Conservation (phyloP, 345 rosid genomes). For the Chamaenerion angustifolium region DNA sequence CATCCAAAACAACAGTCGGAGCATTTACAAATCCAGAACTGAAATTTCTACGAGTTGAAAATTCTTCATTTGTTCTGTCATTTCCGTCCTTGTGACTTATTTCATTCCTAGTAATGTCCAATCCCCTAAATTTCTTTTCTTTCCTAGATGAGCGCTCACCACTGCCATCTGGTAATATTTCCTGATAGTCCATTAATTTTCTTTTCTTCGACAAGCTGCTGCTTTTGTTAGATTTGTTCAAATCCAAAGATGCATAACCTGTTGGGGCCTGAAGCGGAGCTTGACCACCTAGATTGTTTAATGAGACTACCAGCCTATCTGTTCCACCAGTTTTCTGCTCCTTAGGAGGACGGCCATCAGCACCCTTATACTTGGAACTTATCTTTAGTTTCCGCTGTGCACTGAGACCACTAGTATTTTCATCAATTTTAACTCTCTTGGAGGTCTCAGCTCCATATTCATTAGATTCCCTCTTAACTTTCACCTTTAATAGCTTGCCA, state of each 20-base stretch:
- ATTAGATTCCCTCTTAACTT: constrained; percentile 31
- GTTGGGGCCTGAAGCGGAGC: constrained; percentile 27
- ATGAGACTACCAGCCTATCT: constrained; percentile 13
- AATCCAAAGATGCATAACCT: constrained; percentile 27
- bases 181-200: constrained; percentile 15
- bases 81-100: constrained; percentile 10
- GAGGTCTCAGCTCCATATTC: constrained; percentile 17
- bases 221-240: constrained; percentile 16
- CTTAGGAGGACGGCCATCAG: constrained; percentile 12
- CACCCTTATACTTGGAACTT: constrained; percentile 12
- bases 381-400: constrained; percentile 9
- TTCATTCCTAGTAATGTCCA: constrained; percentile 13
- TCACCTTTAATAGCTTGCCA: constrained; percentile 21
- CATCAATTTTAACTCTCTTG: constrained; percentile 32
- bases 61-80: constrained; percentile 12
- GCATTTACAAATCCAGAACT: constrained; percentile 13
- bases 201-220: constrained; percentile 25
- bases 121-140: constrained; percentile 19
- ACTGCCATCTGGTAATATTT: constrained; percentile 21
- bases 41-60: constrained; percentile 1
- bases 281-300: constrained; percentile 21
- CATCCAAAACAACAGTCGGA: constrained; percentile 18
- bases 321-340: constrained; percentile 23
- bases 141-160: constrained; percentile 19
- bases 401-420: constrained; percentile 8